These are phyloP conservation scores for Rubroshorea leprosula DNA, from an alignment of 345 rosid species.

Conservation along the genomic window DNA sequence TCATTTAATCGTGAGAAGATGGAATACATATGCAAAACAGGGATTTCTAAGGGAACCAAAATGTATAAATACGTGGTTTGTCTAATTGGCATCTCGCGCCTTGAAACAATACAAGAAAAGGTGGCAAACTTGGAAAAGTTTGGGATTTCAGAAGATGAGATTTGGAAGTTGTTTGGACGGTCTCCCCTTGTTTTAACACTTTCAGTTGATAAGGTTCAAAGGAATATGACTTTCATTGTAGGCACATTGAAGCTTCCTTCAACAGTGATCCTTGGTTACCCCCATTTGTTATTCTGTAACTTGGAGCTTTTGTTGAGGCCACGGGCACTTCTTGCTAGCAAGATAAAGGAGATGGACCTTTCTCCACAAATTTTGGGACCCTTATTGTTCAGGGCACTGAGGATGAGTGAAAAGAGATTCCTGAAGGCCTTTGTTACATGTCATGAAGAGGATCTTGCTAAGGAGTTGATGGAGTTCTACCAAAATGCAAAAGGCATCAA, in stretches of 20 bases:
- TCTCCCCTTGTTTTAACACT: constrained; percentile 53
- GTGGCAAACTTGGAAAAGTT: constrained; percentile 67
- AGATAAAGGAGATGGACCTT: constrained; percentile 59
- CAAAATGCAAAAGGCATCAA: constrained; percentile 38
- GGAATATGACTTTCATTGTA: constrained; percentile 74
- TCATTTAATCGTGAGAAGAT: constrained; percentile 52
- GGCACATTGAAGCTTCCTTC: constrained; percentile 66
- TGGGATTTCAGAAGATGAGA: constrained; percentile 61
- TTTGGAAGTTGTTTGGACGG: constrained; percentile 53
- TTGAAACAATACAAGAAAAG: constrained; percentile 61
- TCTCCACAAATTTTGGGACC: constrained; percentile 39
- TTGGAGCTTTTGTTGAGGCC: constrained; percentile 60
- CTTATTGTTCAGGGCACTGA: constrained; percentile 37
- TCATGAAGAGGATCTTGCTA: constrained; percentile 47
- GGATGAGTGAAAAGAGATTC: constrained; percentile 65
- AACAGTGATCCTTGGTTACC: constrained; percentile 37
- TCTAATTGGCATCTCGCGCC: constrained; percentile 57
- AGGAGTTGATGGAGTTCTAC: constrained; percentile 51
- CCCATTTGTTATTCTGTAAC: constrained; percentile 46
- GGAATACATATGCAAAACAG: constrained; percentile 51
- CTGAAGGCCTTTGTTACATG: constrained; percentile 49
- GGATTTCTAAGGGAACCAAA: constrained; percentile 47
- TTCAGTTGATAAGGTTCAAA: constrained; percentile 73
- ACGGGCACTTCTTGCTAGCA: constrained; percentile 42
- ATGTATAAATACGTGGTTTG: constrained; percentile 67